Evolutionary conservation across 2,329 filamentous ascomycete genomes (phyloP), one percentile per base, ranked within the genome.

Genomic region (Passalora sequoiae): DNA sequence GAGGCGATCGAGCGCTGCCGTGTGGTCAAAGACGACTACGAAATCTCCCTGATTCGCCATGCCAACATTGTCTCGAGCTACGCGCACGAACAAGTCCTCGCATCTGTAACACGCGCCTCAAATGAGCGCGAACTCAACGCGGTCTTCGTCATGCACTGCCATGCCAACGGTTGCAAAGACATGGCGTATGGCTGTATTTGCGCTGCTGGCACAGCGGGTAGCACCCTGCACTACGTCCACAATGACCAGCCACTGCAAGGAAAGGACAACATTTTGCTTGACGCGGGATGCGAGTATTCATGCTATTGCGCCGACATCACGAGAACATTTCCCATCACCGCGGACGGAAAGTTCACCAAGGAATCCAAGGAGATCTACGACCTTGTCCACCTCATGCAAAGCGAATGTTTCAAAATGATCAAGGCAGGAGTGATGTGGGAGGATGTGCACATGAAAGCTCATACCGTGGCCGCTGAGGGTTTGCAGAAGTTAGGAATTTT

Each of bases 101-200:
- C 56, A 19, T 67, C 69, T 24, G 84, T 84, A 24, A 76, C 73
- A 52, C 69, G 71, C 19, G 85, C 83, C 17, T 72, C 71, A 53
- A 91, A 88, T 58, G 89, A 97, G 72, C 75, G 79, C 24, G 85
- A 96, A 63, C 78, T 96, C 22, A 84, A 94, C 63, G 89, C 81
- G 1, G 68, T 82, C 1, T 95, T 96, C 62, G 66, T 94, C 8
- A 81, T 86, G 61, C 74, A 76, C 21, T 94, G 86, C 63, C 78
- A 92, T 47, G 76, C 81, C 39, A 75, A 83, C 48, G 86, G 85
- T 17, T 84, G 84, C 40, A 83, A 81, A 61, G 81, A 92, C 57
- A 88, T 94, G 71, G 83, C 91, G 1, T 97, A 97, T 66, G 79
- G 85, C 54, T 83, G 84, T 47, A 96, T 97, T 58, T 81, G 92